Base-by-base conservation (phyloP, 176 grass and related monocot species). In the Microstegium vimineum region DNA sequence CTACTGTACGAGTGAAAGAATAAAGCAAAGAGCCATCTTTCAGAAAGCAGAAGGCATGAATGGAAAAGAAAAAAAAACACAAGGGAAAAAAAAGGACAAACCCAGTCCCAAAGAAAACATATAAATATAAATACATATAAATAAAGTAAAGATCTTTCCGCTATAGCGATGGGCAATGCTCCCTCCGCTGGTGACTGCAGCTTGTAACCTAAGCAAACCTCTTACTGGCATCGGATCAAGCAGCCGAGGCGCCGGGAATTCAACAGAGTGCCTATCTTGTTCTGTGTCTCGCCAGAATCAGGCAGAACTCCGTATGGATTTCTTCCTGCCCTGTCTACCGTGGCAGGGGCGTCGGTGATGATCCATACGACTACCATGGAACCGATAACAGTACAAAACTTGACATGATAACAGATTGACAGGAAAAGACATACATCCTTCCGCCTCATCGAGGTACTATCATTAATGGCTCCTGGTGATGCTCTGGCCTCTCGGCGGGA, bases 341-440 rank as follows among this genome's bases (percentile, higher is more conserved):
- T 71, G 28, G 75, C 41, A 20, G 81, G 35, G 62, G 46, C 32
- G 61, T 62, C 28, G 23, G 81, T 68, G 70, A 75, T 23, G 35
- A 56, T n/a, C 74, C 49, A 27, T 5, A 70, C 78, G 75, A 84
- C 36, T 78, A 86, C 76, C 49, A 41, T 81, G 79, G 82, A 74
- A 85, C 69, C 69, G 27, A 84, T 49, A 43, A 69, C 26, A 85
- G 82, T 94, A 92, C 93, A 92, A 23, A 83, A 87, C 79, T 68
- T 89, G 83, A 71, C 57, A 90, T 86, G 78, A 78, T 90, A 77
- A 91, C 64, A 57, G 76, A 70, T 86, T 65, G 76, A 91, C 88
- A 87, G 87, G 86, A 87, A 86, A 82, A 66, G 54, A 94, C 90
- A 84, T 92, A 89, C 92, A 92, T 81, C 89, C 84, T 86, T 89